Percentiles rank a stretch among this genome's conserved stretches.
Evolutionary conservation across 2,329 filamentous ascomycete genomes (phyloP).

Genomic region (Ophiostoma triangulosporum): DNA sequence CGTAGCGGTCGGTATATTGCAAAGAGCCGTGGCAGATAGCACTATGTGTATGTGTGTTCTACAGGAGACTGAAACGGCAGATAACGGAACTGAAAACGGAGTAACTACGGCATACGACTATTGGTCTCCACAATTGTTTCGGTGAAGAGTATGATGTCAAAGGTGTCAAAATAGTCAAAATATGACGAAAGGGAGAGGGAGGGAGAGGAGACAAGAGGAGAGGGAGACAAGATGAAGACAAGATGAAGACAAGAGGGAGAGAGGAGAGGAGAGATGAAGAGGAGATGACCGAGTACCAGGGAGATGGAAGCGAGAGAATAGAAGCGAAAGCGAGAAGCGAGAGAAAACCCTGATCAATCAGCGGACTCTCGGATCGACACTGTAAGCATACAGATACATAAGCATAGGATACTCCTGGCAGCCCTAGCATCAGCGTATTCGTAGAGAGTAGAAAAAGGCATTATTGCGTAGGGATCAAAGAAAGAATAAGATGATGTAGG

Average conservation of each 20-base stretch:
- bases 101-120: not conserved
- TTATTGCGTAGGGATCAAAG: too few relatives aligned
- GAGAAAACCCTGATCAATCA: not conserved
- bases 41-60: too few relatives aligned
- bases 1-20: too few relatives aligned
- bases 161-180: not conserved
- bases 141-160: not conserved
- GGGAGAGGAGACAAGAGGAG: not conserved
- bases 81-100: not conserved
- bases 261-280: not conserved
- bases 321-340: not conserved
- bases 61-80: not conserved
- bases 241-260: not conserved
- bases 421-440: too few relatives aligned
- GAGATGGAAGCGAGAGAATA: too few relatives aligned
- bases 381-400: not conserved
- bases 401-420: too few relatives aligned
- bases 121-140: not conserved
- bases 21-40: too few relatives aligned
- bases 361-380: not conserved
- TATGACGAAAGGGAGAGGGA: not conserved
- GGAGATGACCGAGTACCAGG: too few relatives aligned
- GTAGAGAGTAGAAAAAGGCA: too few relatives aligned
- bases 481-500: too few relatives aligned
- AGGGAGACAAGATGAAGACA: not conserved